Percentiles rank a stretch among this genome's conserved stretches.
These are phyloP conservation scores for Exophiala phaeomuriformis DNA, from an alignment of 2,329 filamentous ascomycete species.

Conservation along the genomic window DNA sequence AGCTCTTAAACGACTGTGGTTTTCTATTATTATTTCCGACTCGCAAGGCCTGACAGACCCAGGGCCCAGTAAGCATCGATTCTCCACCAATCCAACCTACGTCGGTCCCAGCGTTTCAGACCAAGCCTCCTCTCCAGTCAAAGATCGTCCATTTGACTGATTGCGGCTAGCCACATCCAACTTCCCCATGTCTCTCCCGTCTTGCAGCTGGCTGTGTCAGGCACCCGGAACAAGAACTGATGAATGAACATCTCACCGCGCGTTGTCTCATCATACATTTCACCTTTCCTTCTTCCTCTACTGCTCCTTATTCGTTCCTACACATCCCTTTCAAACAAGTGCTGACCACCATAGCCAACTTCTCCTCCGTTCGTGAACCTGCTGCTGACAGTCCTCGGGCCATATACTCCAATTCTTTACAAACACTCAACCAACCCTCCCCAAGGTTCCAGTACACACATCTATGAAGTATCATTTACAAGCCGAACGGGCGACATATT, in stretches of 20 bases:
- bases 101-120: constrained; percentile 19
- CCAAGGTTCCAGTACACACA: neutral
- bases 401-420: constrained; percentile 1
- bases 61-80: neutral
- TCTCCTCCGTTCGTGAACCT: neutral
- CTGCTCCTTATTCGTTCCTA: constrained; percentile 5
- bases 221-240: neutral
- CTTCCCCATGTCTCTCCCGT: constrained; percentile 10
- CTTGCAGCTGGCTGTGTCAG: constrained; percentile 2
- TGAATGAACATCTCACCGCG: neutral
- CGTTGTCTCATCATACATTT: constrained; percentile 1
- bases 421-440: neutral
- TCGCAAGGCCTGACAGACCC: constrained; percentile 11
- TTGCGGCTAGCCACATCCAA: constrained; percentile 12
- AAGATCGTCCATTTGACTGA: constrained; percentile 1
- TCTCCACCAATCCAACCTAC: constrained; percentile 13
- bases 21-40: constrained; percentile 8
- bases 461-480: neutral
- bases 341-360: constrained; percentile 5
- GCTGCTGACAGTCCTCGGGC: neutral
- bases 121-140: neutral
- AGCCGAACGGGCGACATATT: neutral
- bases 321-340: constrained; percentile 9
- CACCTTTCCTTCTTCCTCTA: constrained; percentile 2
- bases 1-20: neutral